Percentiles rank a stretch among this genome's conserved stretches.
These are phyloP conservation scores for Aureobasidium sp. DNA, from an alignment of 2,329 filamentous ascomycete genomes.

Conservation along the genomic window DNA sequence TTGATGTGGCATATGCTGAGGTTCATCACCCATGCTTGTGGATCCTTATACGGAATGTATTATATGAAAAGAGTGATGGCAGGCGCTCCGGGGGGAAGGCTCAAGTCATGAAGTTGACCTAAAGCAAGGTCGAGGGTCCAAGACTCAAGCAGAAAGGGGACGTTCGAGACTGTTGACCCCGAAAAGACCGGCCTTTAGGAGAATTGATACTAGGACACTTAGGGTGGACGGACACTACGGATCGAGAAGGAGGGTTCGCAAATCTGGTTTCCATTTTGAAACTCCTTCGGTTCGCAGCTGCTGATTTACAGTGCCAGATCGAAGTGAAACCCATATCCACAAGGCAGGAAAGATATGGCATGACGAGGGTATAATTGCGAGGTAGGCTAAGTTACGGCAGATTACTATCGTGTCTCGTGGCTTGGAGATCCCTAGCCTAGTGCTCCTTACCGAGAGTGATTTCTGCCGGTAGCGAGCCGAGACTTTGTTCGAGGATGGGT, in stretches of 20 bases:
- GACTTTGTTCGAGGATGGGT: too few relatives aligned
- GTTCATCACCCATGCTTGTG: background rate
- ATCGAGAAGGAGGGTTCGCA: background rate
- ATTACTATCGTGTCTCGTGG: constrained; percentile 2
- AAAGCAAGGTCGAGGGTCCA: background rate
- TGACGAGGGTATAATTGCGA: background rate
- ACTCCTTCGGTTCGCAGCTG: background rate
- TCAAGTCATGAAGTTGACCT: background rate
- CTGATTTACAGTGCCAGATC: background rate
- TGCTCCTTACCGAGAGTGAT: background rate
- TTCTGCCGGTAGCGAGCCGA: constrained; percentile 11
- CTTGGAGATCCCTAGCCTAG: background rate
- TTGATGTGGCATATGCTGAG: constrained; percentile 6
- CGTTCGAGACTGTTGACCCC: background rate
- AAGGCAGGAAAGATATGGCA: background rate
- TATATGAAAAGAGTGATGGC: background rate
- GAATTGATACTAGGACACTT: background rate
- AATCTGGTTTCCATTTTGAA: background rate
- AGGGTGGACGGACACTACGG: background rate
- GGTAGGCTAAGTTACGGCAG: constrained; percentile 1
- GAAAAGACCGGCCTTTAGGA: background rate
- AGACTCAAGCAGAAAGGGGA: background rate
- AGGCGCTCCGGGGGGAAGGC: background rate
- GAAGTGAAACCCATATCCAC: constrained; percentile 1
- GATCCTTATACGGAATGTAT: background rate